Evolutionary conservation across 2,329 filamentous ascomycete genomes (phyloP).

Genomic region (Aspergillus pseudonomiae): DNA sequence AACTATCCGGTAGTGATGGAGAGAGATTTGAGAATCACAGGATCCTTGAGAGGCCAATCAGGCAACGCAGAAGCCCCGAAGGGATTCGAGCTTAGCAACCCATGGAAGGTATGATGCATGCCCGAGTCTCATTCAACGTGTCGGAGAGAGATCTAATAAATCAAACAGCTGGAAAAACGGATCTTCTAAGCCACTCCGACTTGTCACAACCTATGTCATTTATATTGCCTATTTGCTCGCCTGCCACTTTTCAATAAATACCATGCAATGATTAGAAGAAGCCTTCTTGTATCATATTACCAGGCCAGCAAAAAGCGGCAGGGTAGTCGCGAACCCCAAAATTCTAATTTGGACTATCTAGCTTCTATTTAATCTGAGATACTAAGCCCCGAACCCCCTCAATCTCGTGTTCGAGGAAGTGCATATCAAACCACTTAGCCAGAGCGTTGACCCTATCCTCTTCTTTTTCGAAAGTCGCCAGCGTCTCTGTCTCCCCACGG

Average conservation of each 20-base stretch:
- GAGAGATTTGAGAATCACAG: constrained; percentile 65
- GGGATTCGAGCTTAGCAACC: constrained; percentile 69
- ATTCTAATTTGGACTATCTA: not conserved
- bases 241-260: constrained; percentile 23
- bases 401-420: constrained; percentile 54
- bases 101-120: constrained; percentile 60
- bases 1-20: constrained; percentile 62
- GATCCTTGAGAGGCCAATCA: constrained; percentile 63
- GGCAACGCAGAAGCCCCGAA: constrained; percentile 60
- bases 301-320: constrained; percentile 8
- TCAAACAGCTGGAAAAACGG: constrained; percentile 43
- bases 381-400: constrained; percentile 53
- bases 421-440: constrained; percentile 56
- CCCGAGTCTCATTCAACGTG: not conserved
- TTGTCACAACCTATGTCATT: constrained; percentile 25
- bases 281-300: constrained; percentile 27
- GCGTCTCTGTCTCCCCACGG: constrained; percentile 52
- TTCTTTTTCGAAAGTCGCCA: constrained; percentile 55
- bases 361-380: constrained; percentile 48
- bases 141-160: constrained; percentile 21
- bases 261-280: constrained; percentile 20
- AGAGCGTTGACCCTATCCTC: constrained; percentile 57
- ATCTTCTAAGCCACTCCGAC: constrained; percentile 37
- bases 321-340: constrained; percentile 8
- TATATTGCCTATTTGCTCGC: constrained; percentile 23